Evolutionary conservation across 805 yeast genomes (phyloP), one percentile per base, ranked within the genome.

Genomic region (Suhomyces sp.): DNA sequence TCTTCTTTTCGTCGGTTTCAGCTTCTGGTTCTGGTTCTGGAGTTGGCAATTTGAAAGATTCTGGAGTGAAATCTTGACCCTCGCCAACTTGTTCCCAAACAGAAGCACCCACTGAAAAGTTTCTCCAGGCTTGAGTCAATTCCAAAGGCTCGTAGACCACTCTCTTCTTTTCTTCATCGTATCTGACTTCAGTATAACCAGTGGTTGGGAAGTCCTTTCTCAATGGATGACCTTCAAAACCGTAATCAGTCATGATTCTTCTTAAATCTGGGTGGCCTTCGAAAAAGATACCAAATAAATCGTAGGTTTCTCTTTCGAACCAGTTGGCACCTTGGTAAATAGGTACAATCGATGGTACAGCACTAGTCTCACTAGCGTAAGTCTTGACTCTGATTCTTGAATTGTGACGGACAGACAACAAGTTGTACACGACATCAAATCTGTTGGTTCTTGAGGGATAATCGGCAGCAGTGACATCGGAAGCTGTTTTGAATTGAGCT

Each of bases 81-180:
- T 81, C 83, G 39, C 95, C 95, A 48, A 86, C 91, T 48, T 83
- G 95, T 61, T 87, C 95, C 93, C 95, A 87, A 31, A 83, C 88
- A 20, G 91, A 79, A 8, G 91, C 80, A 30, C 95, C 95, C 30
- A 85, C 95, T 18, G 84, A 70, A 68, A 87, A 87, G 71, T 85
- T 83, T 72, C 95, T 79, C 79, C 87, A 87, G 10, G 95, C 95
- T 68, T 87, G 95, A 20, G 95, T 84, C 59, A 87, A 73, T 69
- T 87, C 95, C 55, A 87, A 73, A 26, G 95, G 95, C 65, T 85
- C 95, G 62, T 87, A 87, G 13, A 87, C 86, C 38, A 87, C 80
- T 59, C 95, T 77, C 72, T 86, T 80, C 75, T 87, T 87, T 63
- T 87, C 95, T 59, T 86, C 88, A 62, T 87, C 95, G 65, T 85